Evolutionary conservation across 495 filamentous ascomycete species (phyloP).

Genomic region (Hypomontagnella submonticulosa): DNA sequence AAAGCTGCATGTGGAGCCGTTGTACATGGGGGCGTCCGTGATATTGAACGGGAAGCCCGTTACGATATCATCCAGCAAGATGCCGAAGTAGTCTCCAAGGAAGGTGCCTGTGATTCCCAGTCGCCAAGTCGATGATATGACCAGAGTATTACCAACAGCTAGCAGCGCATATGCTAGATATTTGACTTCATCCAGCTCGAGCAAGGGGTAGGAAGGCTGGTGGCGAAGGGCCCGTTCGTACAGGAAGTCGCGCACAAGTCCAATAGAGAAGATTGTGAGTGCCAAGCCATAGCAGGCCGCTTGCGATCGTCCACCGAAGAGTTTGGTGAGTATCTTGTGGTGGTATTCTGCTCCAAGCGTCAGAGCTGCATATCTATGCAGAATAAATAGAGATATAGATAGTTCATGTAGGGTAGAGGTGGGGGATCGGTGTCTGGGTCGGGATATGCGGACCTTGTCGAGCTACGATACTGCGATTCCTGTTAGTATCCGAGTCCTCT

Average conservation of each 20-base stretch:
- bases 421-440: background rate
- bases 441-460: slow-evolving; percentile 66
- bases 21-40: slow-evolving; percentile 94
- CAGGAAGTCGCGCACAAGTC: slow-evolving; percentile 82
- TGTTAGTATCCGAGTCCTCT: slow-evolving; percentile 23
- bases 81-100: slow-evolving; percentile 97
- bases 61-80: slow-evolving; percentile 93
- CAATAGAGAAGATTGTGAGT: slow-evolving; percentile 86
- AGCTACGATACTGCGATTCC: slow-evolving; percentile 66
- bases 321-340: slow-evolving; percentile 84
- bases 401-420: background rate
- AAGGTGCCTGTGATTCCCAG: slow-evolving; percentile 98
- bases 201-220: slow-evolving; percentile 78
- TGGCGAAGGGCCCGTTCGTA: slow-evolving; percentile 79
- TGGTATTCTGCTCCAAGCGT: slow-evolving; percentile 76
- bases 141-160: slow-evolving; percentile 81
- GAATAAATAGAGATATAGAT: background rate
- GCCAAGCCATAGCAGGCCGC: slow-evolving; percentile 92
- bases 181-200: slow-evolving; percentile 62
- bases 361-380: slow-evolving; percentile 5
- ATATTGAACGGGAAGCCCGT: slow-evolving; percentile 96
- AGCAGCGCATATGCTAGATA: slow-evolving; percentile 75
- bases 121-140: slow-evolving; percentile 87
- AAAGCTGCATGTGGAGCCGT: slow-evolving; percentile 92
- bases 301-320: slow-evolving; percentile 83